These are phyloP conservation scores for Narthecium ossifragum DNA, from an alignment of 106 monocot species.

Conservation along the genomic window DNA sequence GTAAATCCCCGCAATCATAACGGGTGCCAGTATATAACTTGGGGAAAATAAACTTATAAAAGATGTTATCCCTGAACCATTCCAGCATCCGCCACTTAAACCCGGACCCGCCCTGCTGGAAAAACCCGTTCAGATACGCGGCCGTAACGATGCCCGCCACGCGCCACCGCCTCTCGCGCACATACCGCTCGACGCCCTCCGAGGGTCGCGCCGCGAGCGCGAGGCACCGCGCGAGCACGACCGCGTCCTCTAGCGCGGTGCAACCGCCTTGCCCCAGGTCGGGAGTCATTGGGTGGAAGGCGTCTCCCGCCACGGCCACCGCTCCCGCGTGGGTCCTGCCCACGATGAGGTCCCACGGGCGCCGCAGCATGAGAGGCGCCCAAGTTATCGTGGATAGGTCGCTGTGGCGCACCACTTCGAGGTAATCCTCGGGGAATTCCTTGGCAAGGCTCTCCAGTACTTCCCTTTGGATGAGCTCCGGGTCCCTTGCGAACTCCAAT, in stretches of 20 bases:
- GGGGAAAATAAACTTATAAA: conserved; percentile 7
- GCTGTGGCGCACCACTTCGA: conserved; percentile 2
- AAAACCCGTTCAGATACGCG: conserved; percentile 17
- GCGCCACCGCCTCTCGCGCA: conserved; percentile 25
- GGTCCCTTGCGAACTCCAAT: conserved; percentile 20
- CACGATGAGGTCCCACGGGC: conserved; percentile 23
- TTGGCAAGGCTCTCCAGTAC: conserved; percentile 12
- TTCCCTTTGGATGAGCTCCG: conserved; percentile 13
- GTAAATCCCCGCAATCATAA: conserved; percentile 24
- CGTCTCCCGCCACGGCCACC: conserved; percentile 31
- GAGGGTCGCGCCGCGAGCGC: background rate
- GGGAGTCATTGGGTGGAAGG: conserved; percentile 31
- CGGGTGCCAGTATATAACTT: background rate
- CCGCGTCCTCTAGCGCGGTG: conserved; percentile 28
- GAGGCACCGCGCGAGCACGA: conserved; percentile 23
- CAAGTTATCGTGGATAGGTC: conserved; percentile 14
- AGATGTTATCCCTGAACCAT: conserved; percentile 7
- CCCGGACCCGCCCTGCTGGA: conserved; percentile 3
- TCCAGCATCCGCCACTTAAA: background rate
- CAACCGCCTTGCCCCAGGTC: conserved; percentile 32
- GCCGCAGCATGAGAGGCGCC: conserved; percentile 19
- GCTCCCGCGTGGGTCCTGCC: conserved; percentile 5
- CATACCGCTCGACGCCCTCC: conserved; percentile 20
- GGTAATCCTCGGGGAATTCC: conserved; percentile 15
- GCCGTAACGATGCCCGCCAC: conserved; percentile 10